A percentile compares a stretch with the other conserved stretches of the same genome.
phyloP scores from a whole-genome alignment of 495 filamentous ascomycete species.

The Penicillium fimorum region DNA sequence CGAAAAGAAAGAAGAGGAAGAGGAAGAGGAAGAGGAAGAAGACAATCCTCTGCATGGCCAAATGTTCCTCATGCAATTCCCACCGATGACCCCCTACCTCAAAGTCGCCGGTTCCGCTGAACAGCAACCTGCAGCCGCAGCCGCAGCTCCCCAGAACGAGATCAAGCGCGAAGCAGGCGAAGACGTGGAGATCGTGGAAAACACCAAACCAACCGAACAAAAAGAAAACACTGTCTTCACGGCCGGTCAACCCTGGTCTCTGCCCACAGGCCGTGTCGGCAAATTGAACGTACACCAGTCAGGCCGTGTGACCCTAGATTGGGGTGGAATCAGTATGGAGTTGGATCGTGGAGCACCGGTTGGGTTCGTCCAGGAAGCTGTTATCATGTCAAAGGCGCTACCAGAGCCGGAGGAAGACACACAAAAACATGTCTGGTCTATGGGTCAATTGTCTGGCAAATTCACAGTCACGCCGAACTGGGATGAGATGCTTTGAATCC shows the following conservation, averaged over 20 bases:
- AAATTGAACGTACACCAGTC: slow-evolving; percentile 55
- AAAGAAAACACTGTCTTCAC: slow-evolving; percentile 35
- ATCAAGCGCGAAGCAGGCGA: slow-evolving; percentile 40
- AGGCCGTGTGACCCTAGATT: slow-evolving; percentile 47
- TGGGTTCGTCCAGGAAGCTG: slow-evolving; percentile 47
- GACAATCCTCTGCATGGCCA: slow-evolving; percentile 37
- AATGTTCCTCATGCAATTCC: slow-evolving; percentile 56
- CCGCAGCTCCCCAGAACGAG: slow-evolving; percentile 12
- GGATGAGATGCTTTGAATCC: slow-evolving; percentile 43
- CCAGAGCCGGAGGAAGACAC: slow-evolving; percentile 27
- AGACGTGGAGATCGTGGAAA: slow-evolving; percentile 32
- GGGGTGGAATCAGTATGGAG: slow-evolving; percentile 51
- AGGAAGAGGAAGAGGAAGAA: slow-evolving; percentile 31
- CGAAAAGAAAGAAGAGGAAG: slow-evolving; percentile 16
- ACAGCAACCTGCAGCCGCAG: slow-evolving; percentile 8
- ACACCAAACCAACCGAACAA: slow-evolving; percentile 12
- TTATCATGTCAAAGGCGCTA: slow-evolving; percentile 36
- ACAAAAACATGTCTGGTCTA: slow-evolving; percentile 44
- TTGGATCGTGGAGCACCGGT: slow-evolving; percentile 43
- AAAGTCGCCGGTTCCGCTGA: slow-evolving; percentile 26
- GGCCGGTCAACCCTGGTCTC: slow-evolving; percentile 35
- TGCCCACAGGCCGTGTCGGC: slow-evolving; percentile 56
- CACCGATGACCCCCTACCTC: slow-evolving; percentile 53
- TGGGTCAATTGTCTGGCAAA: slow-evolving; percentile 52
- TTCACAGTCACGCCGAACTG: slow-evolving; percentile 51